Conservation (phyloP, 306 rosid genomes). For the Amphicarpaea edgeworthii region DNA sequence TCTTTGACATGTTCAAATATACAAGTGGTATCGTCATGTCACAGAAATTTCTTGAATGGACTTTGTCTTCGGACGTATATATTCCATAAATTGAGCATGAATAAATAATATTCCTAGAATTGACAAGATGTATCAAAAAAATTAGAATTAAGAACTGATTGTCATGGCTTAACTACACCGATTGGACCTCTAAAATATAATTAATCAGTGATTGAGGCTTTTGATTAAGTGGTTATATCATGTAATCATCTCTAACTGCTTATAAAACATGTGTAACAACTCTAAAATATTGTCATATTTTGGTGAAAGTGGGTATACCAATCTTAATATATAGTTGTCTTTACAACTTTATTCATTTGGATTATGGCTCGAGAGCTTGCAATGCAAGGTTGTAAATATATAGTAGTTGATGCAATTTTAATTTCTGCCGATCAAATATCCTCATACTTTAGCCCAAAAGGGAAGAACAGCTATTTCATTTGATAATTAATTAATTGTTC, state of each 20-base stretch:
- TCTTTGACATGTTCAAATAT: constrained; percentile 39
- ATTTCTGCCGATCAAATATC: no score
- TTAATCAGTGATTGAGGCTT: constrained; percentile 24
- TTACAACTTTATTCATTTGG: constrained; percentile 2
- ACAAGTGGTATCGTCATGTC: constrained; percentile 26
- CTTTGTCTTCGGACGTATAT: background rate
- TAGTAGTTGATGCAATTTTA: background rate
- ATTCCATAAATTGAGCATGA: constrained; percentile 25
- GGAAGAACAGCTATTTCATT: background rate
- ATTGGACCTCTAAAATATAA: constrained; percentile 17
- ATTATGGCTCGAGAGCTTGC: background rate
- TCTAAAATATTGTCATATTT: constrained; percentile 33
- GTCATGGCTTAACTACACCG: constrained; percentile 51
- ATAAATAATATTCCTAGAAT: background rate
- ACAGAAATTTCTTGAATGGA: constrained; percentile 10
- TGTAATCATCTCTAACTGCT: constrained; percentile 22
- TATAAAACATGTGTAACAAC: constrained; percentile 24
- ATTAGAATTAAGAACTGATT: constrained; percentile 36
- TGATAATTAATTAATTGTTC: constrained; percentile 19
- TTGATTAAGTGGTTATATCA: constrained; percentile 40
- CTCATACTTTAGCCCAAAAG: background rate
- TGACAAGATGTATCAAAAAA: background rate
- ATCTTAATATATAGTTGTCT: constrained; percentile 29
- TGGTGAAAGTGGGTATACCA: constrained; percentile 51
- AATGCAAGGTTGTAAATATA: constrained; percentile 15